Percentiles rank a stretch among this genome's conserved stretches.
Evolutionary conservation across 768 basidiomycete genomes (phyloP).

Genomic region (Coprinopsis marcescibilis): DNA sequence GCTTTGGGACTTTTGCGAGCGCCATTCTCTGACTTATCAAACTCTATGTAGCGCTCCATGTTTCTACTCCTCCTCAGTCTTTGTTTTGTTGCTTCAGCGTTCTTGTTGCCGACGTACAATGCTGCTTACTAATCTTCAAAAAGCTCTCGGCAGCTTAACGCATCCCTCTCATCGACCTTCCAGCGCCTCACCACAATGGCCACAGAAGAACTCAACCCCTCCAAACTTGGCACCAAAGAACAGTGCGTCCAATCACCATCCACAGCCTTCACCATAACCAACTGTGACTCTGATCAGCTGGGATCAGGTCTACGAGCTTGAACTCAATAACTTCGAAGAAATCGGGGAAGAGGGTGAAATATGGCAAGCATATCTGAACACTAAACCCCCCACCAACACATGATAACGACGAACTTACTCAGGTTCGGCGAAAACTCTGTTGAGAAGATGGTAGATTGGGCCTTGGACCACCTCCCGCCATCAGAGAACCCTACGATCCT

Average conservation of each 20-base stretch:
- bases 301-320: conserved; percentile 70
- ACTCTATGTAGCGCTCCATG: too few relatives aligned
- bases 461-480: conserved; percentile 46
- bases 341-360: conserved; percentile 82
- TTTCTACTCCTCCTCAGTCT: too few relatives aligned
- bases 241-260: conserved; percentile 47
- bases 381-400: conserved; percentile 4
- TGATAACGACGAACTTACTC: background rate
- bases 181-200: conserved; percentile 27
- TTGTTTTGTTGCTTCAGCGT: too few relatives aligned
- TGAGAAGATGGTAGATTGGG: conserved; percentile 79
- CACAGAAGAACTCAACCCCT: conserved; percentile 51
- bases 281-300: too few relatives aligned
- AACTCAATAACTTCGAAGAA: conserved; percentile 68
- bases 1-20: too few relatives aligned
- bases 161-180: conserved; percentile 10
- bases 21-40: too few relatives aligned
- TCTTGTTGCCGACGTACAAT: too few relatives aligned
- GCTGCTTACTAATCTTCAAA: conserved; percentile 27
- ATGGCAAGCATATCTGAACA: conserved; percentile 45
- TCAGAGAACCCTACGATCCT: conserved; percentile 45
- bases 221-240: conserved; percentile 73
- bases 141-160: background rate
- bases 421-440: conserved; percentile 81
- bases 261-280: conserved; percentile 3